Conservation (phyloP, 768 basidiomycete genomes). For the Mycena sanguinolenta region DNA sequence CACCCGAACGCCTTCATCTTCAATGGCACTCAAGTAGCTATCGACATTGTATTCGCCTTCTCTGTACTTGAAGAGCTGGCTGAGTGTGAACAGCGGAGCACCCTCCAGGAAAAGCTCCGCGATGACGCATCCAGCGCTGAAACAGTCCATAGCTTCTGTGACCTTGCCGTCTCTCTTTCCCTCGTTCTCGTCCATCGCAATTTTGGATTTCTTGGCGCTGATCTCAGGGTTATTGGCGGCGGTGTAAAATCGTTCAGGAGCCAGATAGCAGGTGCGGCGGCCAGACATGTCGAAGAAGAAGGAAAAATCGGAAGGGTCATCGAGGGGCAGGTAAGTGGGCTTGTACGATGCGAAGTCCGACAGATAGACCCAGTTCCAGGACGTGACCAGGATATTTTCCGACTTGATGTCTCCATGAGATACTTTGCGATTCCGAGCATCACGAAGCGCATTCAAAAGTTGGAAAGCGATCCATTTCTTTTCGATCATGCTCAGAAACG, state of each 20-base stretch:
- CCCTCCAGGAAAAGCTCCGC: conserved; percentile 98
- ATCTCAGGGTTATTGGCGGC: conserved; percentile 76
- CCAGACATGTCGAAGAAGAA: conserved; percentile 98
- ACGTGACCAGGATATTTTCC: conserved; percentile 95
- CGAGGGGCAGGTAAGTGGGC: conserved; percentile 93
- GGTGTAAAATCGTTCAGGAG: conserved; percentile 95
- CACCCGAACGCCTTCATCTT: conserved; percentile 87
- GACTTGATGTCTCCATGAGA: conserved; percentile 98
- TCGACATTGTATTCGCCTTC: conserved; percentile 88
- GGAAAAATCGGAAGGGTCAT: conserved; percentile 97
- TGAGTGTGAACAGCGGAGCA: conserved; percentile 91
- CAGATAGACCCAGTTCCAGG: conserved; percentile 95
- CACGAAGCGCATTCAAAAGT: conserved; percentile 85
- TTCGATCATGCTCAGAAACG: conserved; percentile 91
- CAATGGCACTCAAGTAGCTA: conserved; percentile 76
- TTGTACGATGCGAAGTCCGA: conserved; percentile 98
- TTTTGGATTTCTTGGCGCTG: conserved; percentile 73
- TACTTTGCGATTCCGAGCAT: conserved; percentile 87
- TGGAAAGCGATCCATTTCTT: conserved; percentile 99
- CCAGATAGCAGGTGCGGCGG: conserved; percentile 93
- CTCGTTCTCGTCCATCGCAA: conserved; percentile 65
- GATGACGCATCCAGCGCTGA: conserved; percentile 94
- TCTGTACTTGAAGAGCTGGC: conserved; percentile 94
- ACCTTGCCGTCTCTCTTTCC: conserved; percentile 84
- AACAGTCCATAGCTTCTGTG: conserved; percentile 98